phyloP scores from a whole-genome alignment of 345 rosid genomes.

The sweet orange (Citrus sinensis) region DVS_A1.0 CM039164.1:1818001-1818500 shows the following conservation, averaged over 20 bases:
- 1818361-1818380: not conserved
- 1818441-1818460: not conserved
- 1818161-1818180: slow-evolving; percentile 68
- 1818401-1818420: slow-evolving; percentile 67
- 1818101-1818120: slow-evolving; percentile 3
- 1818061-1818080: not conserved
- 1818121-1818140: slow-evolving; percentile 32
- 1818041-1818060: not conserved
- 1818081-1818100: not conserved
- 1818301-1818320: not conserved
- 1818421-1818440: slow-evolving; percentile 51
- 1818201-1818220: slow-evolving; percentile 69
- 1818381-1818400: slow-evolving; percentile 60
- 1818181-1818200: slow-evolving; percentile 79
- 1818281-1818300: slow-evolving; percentile 48
- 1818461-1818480: not conserved
- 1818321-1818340: not conserved
- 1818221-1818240: slow-evolving; percentile 61
- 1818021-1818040: not conserved
- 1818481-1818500: not conserved
- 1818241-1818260: slow-evolving; percentile 46
- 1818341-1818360: not conserved
- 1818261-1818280: slow-evolving; percentile 64
- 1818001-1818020: not conserved
- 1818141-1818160: slow-evolving; percentile 64